Evolutionary conservation across 495 filamentous ascomycete genomes (phyloP), one percentile per base, ranked within the genome.

Genomic region (Cercophora sp.): DNA sequence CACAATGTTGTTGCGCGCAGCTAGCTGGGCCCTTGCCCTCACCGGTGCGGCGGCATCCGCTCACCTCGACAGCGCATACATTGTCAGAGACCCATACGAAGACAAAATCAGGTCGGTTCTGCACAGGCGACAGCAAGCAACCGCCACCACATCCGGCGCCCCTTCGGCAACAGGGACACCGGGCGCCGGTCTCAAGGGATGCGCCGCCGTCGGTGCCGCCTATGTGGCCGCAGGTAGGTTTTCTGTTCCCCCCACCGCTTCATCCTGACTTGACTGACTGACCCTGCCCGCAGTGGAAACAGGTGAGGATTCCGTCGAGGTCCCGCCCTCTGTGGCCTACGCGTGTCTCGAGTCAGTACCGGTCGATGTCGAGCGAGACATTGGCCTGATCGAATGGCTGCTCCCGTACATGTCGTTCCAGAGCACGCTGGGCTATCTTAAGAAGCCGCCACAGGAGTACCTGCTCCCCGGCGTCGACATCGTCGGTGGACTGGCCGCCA

Each of bases 371-470:
- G 31, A 35, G 26, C 36, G 40, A 5, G 50, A 52, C 31, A 40
- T 45, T 26, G 50, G 16, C 25, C 25, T 52, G 1, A 52, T 52
- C 16, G 50, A 52, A 8, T 52, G 39, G 11, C 25, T 52, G 8
- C 50, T 52, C 10, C 50, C 50, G 20, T 52, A 44, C 32, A 6
- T 46, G 5, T 36, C 27, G 2, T 47, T 47, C 51, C 69, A 73
- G 40, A 64, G 59, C 32, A 72, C 69, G 11, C 54, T 72, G 5
- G 60, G 65, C 22, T 72, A 69, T 48, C 63, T 75, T 42, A 69
- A 69, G 36, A 49, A 62, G 10, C 72, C 71, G 2, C 72, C 72
- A 1, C 32, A 54, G 42, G 62, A 60, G 20, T 76, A 73, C 40
- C 37, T 43, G 26, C 58, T 66, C 19, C 65, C 69, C 1, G 46